These are phyloP conservation scores for Macadamia tetraphylla DNA, from an alignment of 164 flowering plant species.

Conservation along the genomic window DNA sequence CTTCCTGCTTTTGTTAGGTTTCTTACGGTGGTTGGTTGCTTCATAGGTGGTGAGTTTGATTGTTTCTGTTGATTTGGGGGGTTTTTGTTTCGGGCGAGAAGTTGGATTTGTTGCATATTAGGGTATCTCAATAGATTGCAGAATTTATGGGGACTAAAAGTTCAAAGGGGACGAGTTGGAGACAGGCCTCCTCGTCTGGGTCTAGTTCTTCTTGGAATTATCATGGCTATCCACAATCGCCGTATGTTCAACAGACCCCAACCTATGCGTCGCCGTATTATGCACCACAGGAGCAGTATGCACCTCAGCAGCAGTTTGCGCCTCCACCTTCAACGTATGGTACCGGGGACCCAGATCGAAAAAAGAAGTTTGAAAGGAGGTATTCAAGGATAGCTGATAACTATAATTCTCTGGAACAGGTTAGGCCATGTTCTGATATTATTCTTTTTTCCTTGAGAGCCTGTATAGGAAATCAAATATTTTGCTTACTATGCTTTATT, in stretches of 20 bases:
- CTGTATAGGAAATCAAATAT: too few relatives aligned
- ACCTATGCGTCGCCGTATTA: conserved; percentile 17
- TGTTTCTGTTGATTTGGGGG: not conserved
- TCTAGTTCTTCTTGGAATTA: conserved; percentile 27
- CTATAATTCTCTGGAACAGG: conserved; percentile 68
- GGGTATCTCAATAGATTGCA: conserved; percentile 10
- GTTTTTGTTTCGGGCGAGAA: not conserved
- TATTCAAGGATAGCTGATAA: conserved; percentile 69
- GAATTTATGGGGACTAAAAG: conserved; percentile 43
- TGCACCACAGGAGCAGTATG: conserved; percentile 4
- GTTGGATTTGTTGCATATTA: conserved; percentile 4
- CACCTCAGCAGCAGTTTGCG: conserved; percentile 20
- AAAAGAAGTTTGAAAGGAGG: conserved; percentile 40
- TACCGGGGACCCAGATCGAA: conserved; percentile 24
- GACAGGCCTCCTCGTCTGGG: conserved; percentile 25
- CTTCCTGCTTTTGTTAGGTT: not conserved
- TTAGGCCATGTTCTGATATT: conserved; percentile 7
- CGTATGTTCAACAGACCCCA: conserved; percentile 32
- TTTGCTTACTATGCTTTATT: not conserved
- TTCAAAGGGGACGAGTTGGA: conserved; percentile 31
- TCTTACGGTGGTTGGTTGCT: not conserved
- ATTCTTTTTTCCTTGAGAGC: not conserved
- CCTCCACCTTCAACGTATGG: conserved; percentile 32
- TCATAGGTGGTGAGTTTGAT: conserved; percentile 1
- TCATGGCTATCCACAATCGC: conserved; percentile 29